Percentiles rank a stretch among this genome's conserved stretches.
phyloP scores from a whole-genome alignment of 1,139 yeast genomes.

The Taphrina confusa region DNA sequence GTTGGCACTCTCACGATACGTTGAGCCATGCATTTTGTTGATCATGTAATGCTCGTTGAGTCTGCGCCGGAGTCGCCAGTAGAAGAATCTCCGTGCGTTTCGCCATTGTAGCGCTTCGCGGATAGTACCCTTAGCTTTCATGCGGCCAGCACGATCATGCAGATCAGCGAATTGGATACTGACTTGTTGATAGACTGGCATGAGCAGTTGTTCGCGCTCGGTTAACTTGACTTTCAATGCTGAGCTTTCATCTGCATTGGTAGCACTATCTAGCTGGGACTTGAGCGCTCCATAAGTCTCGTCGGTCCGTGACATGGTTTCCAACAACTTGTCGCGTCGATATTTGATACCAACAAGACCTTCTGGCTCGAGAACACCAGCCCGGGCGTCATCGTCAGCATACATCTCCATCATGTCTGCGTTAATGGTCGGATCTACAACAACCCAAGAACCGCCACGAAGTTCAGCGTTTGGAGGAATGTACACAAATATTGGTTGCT shows the following conservation, averaged over 20 bases:
- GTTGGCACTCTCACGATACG: conserved; percentile 14
- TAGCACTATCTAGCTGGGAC: conserved; percentile 51
- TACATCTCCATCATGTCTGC: conserved; percentile 99
- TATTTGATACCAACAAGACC: conserved; percentile 99
- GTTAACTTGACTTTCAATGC: conserved; percentile 64
- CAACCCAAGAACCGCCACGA: conserved; percentile 99
- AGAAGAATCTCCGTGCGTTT: conserved; percentile 89
- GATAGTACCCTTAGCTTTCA: conserved; percentile 92
- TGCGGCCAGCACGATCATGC: conserved; percentile 96
- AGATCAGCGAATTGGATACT: conserved; percentile 96
- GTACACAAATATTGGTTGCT: conserved; percentile 93
- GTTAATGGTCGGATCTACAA: conserved; percentile 96
- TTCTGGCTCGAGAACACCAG: conserved; percentile 97
- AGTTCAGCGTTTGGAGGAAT: conserved; percentile 98
- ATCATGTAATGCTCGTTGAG: conserved; percentile 87
- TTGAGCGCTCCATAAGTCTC: conserved; percentile 61
- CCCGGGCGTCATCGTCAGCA: conserved; percentile 95
- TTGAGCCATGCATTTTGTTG: conserved; percentile 56
- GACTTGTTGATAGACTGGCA: conserved; percentile 88
- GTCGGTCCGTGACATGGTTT: conserved; percentile 89
- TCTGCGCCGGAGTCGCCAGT: conserved; percentile 98
- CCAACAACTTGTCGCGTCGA: conserved; percentile 85
- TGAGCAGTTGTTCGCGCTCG: conserved; percentile 73
- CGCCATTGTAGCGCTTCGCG: conserved; percentile 82
- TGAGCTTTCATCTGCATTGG: conserved; percentile 57